phyloP scores from a whole-genome alignment of 2,329 filamentous ascomycete genomes.

The Ramularia endophylla region DNA sequence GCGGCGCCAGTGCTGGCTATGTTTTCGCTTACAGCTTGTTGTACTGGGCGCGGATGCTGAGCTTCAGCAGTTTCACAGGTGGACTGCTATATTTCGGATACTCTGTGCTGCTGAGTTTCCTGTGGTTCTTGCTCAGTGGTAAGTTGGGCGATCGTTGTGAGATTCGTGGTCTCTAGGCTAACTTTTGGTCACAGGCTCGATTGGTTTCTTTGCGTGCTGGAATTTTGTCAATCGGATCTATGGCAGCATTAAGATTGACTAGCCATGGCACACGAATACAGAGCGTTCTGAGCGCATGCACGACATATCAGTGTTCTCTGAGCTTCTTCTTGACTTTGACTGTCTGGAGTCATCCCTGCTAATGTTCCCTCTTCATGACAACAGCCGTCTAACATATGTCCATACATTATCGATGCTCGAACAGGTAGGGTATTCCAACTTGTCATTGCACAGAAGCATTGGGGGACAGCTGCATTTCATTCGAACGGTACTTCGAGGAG shows the following conservation, averaged over 20 bases:
- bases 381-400: no score
- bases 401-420: no score
- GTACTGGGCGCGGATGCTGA: constrained; percentile 85
- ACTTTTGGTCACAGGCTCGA: constrained; percentile 60
- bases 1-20: constrained; percentile 83
- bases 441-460: no score
- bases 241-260: constrained; percentile 97
- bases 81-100: constrained; percentile 92
- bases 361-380: no score
- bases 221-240: constrained; percentile 93
- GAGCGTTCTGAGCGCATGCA: no score
- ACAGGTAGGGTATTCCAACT: no score
- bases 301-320: no score
- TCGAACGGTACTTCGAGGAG: no score
- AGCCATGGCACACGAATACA: no score
- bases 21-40: constrained; percentile 88
- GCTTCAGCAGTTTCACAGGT: constrained; percentile 75
- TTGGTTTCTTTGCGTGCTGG: constrained; percentile 94
- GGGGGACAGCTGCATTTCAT: no score
- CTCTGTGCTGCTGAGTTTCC: constrained; percentile 77
- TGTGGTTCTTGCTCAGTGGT: constrained; percentile 95
- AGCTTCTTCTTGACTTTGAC: no score
- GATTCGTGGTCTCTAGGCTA: constrained; percentile 9
- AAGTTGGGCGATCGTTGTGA: constrained; percentile 37
- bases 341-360: no score